phyloP scores from a whole-genome alignment of 371 early-diverging fungal genomes.

The Mortierella sp. region DNA sequence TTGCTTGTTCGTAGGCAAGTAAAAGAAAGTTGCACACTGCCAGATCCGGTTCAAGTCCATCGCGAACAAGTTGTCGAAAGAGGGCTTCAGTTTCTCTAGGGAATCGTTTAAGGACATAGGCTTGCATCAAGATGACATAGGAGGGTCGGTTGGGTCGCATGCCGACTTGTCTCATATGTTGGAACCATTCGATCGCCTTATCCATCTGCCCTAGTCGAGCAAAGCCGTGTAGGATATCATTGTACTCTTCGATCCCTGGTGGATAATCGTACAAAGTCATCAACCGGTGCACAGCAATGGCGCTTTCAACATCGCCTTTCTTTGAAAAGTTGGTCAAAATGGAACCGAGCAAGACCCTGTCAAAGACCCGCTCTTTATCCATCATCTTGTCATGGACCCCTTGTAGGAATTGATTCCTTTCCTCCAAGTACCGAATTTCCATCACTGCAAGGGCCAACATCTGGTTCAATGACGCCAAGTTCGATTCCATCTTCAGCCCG shows the following conservation, averaged over 20 bases:
- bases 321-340: slow-evolving; percentile 38
- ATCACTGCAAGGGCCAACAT: slow-evolving; percentile 42
- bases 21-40: slow-evolving; percentile 30
- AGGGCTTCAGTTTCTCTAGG: slow-evolving; percentile 43
- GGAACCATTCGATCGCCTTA: slow-evolving; percentile 36
- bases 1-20: slow-evolving; percentile 46
- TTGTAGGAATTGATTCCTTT: slow-evolving; percentile 20
- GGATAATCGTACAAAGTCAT: slow-evolving; percentile 26
- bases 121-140: slow-evolving; percentile 24
- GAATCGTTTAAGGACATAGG: slow-evolving; percentile 31
- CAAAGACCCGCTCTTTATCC: slow-evolving; percentile 19
- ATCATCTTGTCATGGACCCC: slow-evolving; percentile 17
- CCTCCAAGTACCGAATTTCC: slow-evolving; percentile 19
- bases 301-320: slow-evolving; percentile 48
- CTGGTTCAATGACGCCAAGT: slow-evolving; percentile 32
- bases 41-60: slow-evolving; percentile 35
- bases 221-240: slow-evolving; percentile 41
- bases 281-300: slow-evolving; percentile 21
- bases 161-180: slow-evolving; percentile 26
- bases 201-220: slow-evolving; percentile 18
- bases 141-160: slow-evolving; percentile 26
- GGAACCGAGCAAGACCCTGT: slow-evolving; percentile 24
- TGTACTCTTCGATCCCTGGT: slow-evolving; percentile 20
- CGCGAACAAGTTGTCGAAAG: slow-evolving; percentile 37
- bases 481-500: slow-evolving; percentile 19